Percentiles rank a stretch among this genome's conserved stretches.
Conservation (phyloP, 768 basidiomycete genomes). For the Vararia minispora region DNA sequence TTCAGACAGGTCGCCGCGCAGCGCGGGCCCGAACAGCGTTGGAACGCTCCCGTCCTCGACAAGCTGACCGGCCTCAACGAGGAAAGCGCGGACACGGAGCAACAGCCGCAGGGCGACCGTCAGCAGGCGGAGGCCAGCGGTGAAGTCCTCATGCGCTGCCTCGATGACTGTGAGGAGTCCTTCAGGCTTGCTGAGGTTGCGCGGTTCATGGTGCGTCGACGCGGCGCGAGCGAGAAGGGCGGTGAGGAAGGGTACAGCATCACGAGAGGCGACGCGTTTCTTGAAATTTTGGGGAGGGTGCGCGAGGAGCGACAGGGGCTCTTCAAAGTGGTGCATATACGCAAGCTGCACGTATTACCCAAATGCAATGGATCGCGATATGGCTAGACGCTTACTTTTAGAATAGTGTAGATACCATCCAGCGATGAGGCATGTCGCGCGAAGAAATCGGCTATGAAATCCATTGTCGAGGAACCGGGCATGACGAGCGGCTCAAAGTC, state of each 20-base stretch:
- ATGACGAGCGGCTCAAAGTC: slow-evolving; percentile 49
- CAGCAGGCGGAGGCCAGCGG: no score
- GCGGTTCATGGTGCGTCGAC: not conserved
- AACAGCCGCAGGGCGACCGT: no score
- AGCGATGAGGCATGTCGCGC: slow-evolving; percentile 44
- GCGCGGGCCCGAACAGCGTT: no score
- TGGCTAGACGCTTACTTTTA: slow-evolving; percentile 39
- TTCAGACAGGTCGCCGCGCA: no score
- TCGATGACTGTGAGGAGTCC: no score
- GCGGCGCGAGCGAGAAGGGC: no score
- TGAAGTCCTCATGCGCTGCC: no score
- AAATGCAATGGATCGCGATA: slow-evolving; percentile 28
- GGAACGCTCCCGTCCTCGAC: no score
- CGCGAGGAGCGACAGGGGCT: slow-evolving; percentile 40
- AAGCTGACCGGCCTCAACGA: no score
- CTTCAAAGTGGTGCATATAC: slow-evolving; percentile 61
- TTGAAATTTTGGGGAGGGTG: slow-evolving; percentile 12
- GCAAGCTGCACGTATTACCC: slow-evolving; percentile 40
- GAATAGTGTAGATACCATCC: slow-evolving; percentile 41
- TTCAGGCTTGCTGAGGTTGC: no score
- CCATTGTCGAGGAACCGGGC: slow-evolving; percentile 46
- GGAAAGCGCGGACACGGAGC: no score
- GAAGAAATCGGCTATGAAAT: slow-evolving; percentile 47
- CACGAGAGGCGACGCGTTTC: not conserved
- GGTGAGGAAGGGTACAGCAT: slow-evolving; percentile 12